Base-by-base conservation (phyloP, 352 stramenopile genomes). In the Phytophthora fragariae region DNA sequence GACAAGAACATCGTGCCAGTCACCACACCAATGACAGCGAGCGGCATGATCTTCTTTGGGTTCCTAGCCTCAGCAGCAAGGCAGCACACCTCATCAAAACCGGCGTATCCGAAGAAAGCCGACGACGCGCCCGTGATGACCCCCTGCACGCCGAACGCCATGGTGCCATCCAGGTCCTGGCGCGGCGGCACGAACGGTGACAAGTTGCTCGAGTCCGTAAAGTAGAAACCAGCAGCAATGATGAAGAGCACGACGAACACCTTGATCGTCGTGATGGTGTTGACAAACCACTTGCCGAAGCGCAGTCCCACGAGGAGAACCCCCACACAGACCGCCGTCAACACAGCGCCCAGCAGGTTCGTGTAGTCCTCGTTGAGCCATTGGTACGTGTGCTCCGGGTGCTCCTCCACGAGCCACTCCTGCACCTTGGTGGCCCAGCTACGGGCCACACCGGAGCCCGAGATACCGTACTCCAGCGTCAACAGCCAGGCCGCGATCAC, bases 51-150 rank as follows among this genome's bases (percentile, higher is more conserved):
- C 57, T 80, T 85, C 47, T 84, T 79, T 7, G 88, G 86, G 77
- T 96, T 88, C 62, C 90, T 84, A 8, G 84, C 82, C 63, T 96
- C 89, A n/a, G 86, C 88, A 14, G 92, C 90, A 5, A 98, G 71
- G 70, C 92, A 98, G 70, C 92, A 97, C 27, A 99, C 88, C 67
- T 98, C 94, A 77, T 99, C 96, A 71, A 98, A 99, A 15, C 96
- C 96, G 29, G 98, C 81, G 67, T 96, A 98, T 14, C 94, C 95
- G 76, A 98, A 98, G 81, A 98, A 98, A 7, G 90, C 93, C 12
- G 90, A 89, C 14, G 93, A 93, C 7, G 90, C 82, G 19, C 91
- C 92, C 15, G 73, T 80, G 59, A 98, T 82, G 57, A 98, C 75
- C 19, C 89, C 89, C 37, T 81, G 72, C 0, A 52, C n/a, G 3